A percentile compares a stretch with the other conserved stretches of the same genome.
phyloP scores from a whole-genome alignment of 2,329 filamentous ascomycete species.

The Aureobasidium namibiae region DNA sequence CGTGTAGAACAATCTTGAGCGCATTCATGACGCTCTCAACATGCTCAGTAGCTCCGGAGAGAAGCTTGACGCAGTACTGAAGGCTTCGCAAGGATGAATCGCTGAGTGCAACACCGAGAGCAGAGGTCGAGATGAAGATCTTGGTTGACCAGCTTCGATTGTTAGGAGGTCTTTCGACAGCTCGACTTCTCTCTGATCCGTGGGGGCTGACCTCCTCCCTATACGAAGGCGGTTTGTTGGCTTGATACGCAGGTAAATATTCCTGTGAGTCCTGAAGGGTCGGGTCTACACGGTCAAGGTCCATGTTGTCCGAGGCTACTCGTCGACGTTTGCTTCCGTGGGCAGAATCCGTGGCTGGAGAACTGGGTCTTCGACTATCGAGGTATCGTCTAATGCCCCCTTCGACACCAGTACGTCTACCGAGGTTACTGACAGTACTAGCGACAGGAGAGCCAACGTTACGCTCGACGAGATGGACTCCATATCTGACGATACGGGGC shows the following conservation, averaged over 20 bases:
- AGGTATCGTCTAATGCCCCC: constrained; percentile 80
- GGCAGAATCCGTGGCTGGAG: constrained; percentile 28
- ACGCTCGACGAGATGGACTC: constrained; percentile 83
- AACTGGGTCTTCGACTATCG: constrained; percentile 43
- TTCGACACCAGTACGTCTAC: constrained; percentile 80
- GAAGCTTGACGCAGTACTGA: constrained; percentile 73
- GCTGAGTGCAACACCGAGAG: constrained; percentile 83
- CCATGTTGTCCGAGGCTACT: constrained; percentile 36
- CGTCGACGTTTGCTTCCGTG: constrained; percentile 35
- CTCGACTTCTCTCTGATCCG: constrained; percentile 19
- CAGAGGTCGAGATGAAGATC: constrained; percentile 82
- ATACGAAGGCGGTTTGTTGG: constrained; percentile 44
- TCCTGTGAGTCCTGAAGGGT: constrained; percentile 41
- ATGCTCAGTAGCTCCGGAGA: constrained; percentile 74
- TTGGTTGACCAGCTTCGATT: constrained; percentile 62
- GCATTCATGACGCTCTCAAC: constrained; percentile 67
- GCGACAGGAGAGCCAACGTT: constrained; percentile 75
- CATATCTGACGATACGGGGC: constrained; percentile 74
- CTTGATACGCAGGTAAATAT: constrained; percentile 75
- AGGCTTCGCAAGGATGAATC: constrained; percentile 77
- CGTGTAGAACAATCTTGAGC: constrained; percentile 66
- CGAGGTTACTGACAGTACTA: constrained; percentile 76
- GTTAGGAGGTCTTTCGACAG: constrained; percentile 27
- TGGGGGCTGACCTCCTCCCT: constrained; percentile 26
- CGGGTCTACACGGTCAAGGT: constrained; percentile 36